Base-by-base conservation (phyloP, 192 early-diverging fungal genomes). In the Phycomyces blakesleeanus region DNA sequence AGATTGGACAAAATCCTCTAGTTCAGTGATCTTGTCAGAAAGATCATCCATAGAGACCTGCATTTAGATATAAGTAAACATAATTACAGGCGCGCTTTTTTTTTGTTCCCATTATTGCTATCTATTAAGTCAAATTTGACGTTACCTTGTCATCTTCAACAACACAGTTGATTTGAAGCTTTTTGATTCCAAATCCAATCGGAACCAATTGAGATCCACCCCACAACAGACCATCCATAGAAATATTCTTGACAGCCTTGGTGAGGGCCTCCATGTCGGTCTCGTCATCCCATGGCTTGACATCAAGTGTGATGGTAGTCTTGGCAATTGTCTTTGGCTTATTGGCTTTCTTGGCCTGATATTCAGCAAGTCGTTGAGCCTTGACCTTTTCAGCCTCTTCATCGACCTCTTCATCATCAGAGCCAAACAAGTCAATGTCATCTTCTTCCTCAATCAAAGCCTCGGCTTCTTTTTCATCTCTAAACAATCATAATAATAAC, bases 211-310 rank as follows among this genome's bases (percentile, higher is more conserved):
- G 83, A 63, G 73, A 81, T 59, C 78, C 77, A 75, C 92, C 93
- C 94, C 95, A 96, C 65, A 90, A 66, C 42, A 98, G 87, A 73
- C 95, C 95, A 61, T 91, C 89, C 89, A 94, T 89, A 29, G 66
- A 59, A 56, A 98, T 92, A 49, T 62, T 68, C 69, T 83, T 82
- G 77, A 98, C 90, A 61, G 64, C 64, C 25, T 71, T 75, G 71
- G 91, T 88, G 40, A 97, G 76, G 37, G 76, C 91, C 40, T 68
- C 83, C 84, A 97, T 89, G 64, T 89, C 81, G 55, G 95, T 97
- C 66, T 96, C 94, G 78, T 95, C 93, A 78, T 96, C 96, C 96
- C 96, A 98, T 57, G 94, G 93, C 89, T 98, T 96, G 74, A 98
- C 87, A 66, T 96, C 95, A 39, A 95, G 85, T 73, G 87, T 85